phyloP scores from a whole-genome alignment of 208 protist genomes.

The Trypanosoma lewisi region DNA sequence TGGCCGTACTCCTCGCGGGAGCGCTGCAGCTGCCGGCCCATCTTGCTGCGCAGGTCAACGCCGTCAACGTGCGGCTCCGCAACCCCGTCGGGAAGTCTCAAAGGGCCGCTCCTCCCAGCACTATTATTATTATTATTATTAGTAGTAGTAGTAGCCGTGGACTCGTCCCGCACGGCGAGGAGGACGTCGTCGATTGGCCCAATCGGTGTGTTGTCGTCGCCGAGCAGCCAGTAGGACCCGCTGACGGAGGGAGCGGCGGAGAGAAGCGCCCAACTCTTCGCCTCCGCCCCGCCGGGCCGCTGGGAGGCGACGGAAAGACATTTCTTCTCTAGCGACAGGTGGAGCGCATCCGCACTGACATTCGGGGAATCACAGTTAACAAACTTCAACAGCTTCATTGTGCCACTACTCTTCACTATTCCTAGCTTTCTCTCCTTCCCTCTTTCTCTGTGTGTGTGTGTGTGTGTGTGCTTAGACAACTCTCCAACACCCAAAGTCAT shows the following conservation, averaged over 20 bases:
- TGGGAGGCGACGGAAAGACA: slow-evolving; percentile 8
- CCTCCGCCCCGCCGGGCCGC: neutral
- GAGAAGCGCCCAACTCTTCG: slow-evolving; percentile 19
- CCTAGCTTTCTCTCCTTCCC: neutral
- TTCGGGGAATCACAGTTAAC: slow-evolving; percentile 71
- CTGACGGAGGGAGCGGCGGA: slow-evolving; percentile 11
- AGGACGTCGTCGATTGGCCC: slow-evolving; percentile 50
- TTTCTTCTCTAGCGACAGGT: slow-evolving; percentile 13
- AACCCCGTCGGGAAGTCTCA: slow-evolving; percentile 12
- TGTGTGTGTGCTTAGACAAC: too few relatives aligned
- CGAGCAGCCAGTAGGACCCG: slow-evolving; percentile 70
- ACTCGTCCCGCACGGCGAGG: slow-evolving; percentile 35
- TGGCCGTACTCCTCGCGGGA: slow-evolving; percentile 64
- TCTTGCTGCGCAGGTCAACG: slow-evolving; percentile 72
- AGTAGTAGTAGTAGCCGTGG: neutral
- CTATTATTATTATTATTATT: too few relatives aligned
- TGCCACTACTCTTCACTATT: neutral
- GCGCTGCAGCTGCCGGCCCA: slow-evolving; percentile 61
- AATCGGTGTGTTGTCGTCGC: slow-evolving; percentile 62
- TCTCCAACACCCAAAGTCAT: neutral
- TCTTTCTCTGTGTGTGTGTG: neutral
- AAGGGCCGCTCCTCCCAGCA: too few relatives aligned
- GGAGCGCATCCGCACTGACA: slow-evolving; percentile 35
- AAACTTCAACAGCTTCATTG: slow-evolving; percentile 83
- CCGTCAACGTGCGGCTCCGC: slow-evolving; percentile 34